phyloP scores from a whole-genome alignment of 805 yeast species.

The Tetrapisispora taiwanensis region DNA sequence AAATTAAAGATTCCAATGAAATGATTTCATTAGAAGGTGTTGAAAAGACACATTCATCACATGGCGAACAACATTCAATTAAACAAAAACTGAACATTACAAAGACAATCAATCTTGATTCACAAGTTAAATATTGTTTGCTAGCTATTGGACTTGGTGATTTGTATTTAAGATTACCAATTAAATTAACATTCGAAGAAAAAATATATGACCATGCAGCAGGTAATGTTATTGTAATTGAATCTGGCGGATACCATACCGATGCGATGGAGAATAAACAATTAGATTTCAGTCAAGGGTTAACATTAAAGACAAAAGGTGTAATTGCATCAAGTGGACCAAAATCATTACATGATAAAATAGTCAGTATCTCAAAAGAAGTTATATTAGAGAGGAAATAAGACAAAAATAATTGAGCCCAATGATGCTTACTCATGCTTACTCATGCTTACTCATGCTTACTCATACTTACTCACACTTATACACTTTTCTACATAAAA shows the following conservation, averaged over 20 bases:
- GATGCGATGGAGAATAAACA: slow-evolving; percentile 62
- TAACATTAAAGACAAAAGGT: slow-evolving; percentile 73
- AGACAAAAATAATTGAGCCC: neutral
- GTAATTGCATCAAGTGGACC: slow-evolving; percentile 68
- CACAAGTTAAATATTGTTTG: slow-evolving; percentile 93
- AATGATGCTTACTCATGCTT: no score
- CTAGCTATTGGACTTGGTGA: slow-evolving; percentile 88
- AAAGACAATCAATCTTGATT: slow-evolving; percentile 72
- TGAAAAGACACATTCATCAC: slow-evolving; percentile 90
- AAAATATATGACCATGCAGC: slow-evolving; percentile 99
- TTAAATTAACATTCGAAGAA: slow-evolving; percentile 65
- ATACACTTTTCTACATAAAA: no score
- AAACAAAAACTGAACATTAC: slow-evolving; percentile 55
- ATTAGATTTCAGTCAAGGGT: slow-evolving; percentile 78
- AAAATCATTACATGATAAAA: slow-evolving; percentile 15
- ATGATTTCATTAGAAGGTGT: slow-evolving; percentile 61
- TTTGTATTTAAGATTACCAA: slow-evolving; percentile 81
- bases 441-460: no score
- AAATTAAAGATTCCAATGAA: slow-evolving; percentile 13
- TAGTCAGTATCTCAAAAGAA: slow-evolving; percentile 18
- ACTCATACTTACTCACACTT: no score
- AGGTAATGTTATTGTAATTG: slow-evolving; percentile 75
- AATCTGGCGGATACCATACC: slow-evolving; percentile 85
- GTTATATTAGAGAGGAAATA: slow-evolving; percentile 16
- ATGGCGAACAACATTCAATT: slow-evolving; percentile 69